Conservation (phyloP, 1,284 basidiomycete species). For the Cryptococcus hybrid region DNA sequence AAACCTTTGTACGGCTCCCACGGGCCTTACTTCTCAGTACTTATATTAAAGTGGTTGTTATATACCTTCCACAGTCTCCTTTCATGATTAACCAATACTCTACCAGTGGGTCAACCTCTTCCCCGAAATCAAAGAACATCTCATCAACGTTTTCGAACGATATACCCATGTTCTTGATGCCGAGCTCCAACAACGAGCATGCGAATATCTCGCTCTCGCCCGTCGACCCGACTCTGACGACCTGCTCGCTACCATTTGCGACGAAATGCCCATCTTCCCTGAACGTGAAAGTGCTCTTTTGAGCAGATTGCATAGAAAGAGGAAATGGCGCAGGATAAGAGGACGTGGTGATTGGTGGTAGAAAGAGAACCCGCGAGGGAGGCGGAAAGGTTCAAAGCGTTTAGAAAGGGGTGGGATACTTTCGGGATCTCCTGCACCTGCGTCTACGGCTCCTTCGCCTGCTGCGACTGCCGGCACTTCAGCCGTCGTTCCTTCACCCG, state of each 20-base stretch:
- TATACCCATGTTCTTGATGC: conserved; percentile 97
- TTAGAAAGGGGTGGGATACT: conserved; percentile 36
- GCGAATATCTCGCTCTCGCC: conserved; percentile 89
- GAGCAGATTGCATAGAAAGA: conserved; percentile 77
- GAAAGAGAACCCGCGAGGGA: conserved; percentile 74
- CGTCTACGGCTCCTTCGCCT: conserved; percentile 1
- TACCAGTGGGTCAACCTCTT: conserved; percentile 79
- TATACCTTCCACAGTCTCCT: neutral
- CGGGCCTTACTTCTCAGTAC: conserved; percentile 91
- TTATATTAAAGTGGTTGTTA: conserved; percentile 75
- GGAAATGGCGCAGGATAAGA: conserved; percentile 85
- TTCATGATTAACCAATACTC: conserved; percentile 1
- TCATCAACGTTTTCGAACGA: conserved; percentile 94
- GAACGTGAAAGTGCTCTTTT: conserved; percentile 88
- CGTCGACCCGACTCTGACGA: conserved; percentile 82
- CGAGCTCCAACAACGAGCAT: conserved; percentile 96
- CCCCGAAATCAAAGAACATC: conserved; percentile 93
- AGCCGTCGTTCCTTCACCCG: neutral
- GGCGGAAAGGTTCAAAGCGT: conserved; percentile 57
- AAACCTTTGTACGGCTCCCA: conserved; percentile 91
- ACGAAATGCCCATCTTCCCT: conserved; percentile 99
- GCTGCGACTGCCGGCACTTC: neutral
- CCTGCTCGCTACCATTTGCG: conserved; percentile 88
- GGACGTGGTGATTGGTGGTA: conserved; percentile 89
- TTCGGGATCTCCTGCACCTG: conserved; percentile 2